A percentile compares a stretch with the other conserved stretches of the same genome.
phyloP scores from a whole-genome alignment of 108 stramenopile species.

The Poteriospumella lacustris region DNA sequence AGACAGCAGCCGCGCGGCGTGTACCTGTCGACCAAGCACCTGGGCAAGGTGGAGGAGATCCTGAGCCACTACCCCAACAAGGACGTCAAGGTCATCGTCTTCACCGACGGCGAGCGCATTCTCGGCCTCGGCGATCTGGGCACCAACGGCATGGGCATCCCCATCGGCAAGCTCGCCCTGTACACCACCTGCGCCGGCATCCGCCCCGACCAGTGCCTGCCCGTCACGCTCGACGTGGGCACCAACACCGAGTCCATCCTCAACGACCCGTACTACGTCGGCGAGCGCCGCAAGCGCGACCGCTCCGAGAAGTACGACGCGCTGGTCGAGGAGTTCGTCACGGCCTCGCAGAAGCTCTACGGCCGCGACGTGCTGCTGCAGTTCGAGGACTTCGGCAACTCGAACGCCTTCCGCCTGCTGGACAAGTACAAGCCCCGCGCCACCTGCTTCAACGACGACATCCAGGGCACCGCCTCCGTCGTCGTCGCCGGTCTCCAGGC shows the following conservation, averaged over 20 bases:
- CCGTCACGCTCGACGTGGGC: slow-evolving; percentile 91
- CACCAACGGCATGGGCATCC: slow-evolving; percentile 74
- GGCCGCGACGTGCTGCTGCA: slow-evolving; percentile 58
- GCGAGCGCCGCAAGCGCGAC: slow-evolving; percentile 69
- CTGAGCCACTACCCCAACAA: slow-evolving; percentile 93
- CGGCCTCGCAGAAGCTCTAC: slow-evolving; percentile 84
- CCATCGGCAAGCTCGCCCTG: slow-evolving; percentile 80
- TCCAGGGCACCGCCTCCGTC: slow-evolving; percentile 70
- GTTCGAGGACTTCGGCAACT: slow-evolving; percentile 94
- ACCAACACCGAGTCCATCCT: slow-evolving; percentile 87
- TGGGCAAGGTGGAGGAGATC: slow-evolving; percentile 84
- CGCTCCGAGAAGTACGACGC: slow-evolving; percentile 69
- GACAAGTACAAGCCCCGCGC: slow-evolving; percentile 77
- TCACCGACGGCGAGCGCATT: slow-evolving; percentile 92
- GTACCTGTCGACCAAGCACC: slow-evolving; percentile 83
- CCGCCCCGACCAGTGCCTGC: slow-evolving; percentile 86
- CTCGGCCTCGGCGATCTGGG: slow-evolving; percentile 64
- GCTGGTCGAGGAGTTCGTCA: slow-evolving; percentile 93
- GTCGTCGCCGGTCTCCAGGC: slow-evolving; percentile 42
- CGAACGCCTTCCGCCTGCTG: slow-evolving; percentile 68
- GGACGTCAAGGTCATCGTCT: slow-evolving; percentile 87
- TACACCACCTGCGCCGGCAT: slow-evolving; percentile 98
- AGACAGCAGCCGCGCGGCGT: slow-evolving; percentile 78
- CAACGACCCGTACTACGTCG: slow-evolving; percentile 82
- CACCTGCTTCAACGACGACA: slow-evolving; percentile 98